phyloP scores from a whole-genome alignment of 106 monocot species.

The Allium cepa region DNA sequence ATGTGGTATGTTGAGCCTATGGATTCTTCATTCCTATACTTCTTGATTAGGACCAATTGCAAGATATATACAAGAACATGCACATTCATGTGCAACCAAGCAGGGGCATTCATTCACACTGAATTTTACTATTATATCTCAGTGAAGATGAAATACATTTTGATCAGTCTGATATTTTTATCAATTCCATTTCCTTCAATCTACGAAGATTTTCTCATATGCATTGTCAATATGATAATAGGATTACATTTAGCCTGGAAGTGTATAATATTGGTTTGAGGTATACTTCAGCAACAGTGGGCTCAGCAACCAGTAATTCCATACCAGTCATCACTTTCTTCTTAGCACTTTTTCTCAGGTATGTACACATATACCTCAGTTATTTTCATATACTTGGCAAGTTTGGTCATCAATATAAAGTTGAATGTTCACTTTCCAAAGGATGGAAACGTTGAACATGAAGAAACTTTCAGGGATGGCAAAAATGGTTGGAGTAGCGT shows the following conservation, averaged over 20 bases:
- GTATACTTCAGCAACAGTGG: constrained; percentile 41
- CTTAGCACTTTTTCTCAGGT: constrained; percentile 33
- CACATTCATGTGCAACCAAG: too few species aligned
- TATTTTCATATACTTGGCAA: not conserved
- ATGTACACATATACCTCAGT: not conserved
- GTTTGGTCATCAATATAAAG: not conserved
- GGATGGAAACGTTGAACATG: constrained; percentile 39
- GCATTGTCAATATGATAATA: not conserved
- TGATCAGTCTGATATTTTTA: too few species aligned
- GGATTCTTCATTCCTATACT: too few species aligned
- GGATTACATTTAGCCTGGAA: constrained; percentile 37
- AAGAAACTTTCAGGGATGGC: constrained; percentile 35
- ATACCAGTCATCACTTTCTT: constrained; percentile 41
- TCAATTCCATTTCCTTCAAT: too few species aligned
- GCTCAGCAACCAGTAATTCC: constrained; percentile 27
- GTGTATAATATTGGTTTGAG: constrained; percentile 22
- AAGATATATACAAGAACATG: too few species aligned
- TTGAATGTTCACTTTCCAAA: constrained; percentile 3
- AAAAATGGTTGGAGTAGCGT: constrained; percentile 33
- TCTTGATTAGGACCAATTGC: too few species aligned
- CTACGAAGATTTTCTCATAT: too few species aligned
- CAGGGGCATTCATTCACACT: too few species aligned
- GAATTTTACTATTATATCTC: too few species aligned
- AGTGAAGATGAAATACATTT: too few species aligned
- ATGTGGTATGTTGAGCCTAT: too few species aligned